phyloP scores from a whole-genome alignment of 2,329 filamentous ascomycete genomes.

The Parafenestella ontariensis region DNA sequence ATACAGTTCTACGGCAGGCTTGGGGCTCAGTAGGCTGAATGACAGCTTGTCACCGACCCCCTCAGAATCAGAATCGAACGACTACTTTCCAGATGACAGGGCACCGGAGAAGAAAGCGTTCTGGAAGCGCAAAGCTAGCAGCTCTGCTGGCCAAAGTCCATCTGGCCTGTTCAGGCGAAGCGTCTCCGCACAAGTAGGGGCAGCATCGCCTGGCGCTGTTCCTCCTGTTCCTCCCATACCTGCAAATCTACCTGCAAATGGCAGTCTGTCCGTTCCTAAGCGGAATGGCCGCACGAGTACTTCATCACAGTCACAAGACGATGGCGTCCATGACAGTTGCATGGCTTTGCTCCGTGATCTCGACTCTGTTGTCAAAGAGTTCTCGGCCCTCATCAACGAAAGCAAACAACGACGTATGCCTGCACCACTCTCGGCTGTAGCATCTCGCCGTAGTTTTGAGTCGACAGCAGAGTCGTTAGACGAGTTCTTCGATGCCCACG shows the following conservation, averaged over 20 bases:
- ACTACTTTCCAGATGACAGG: constrained; percentile 60
- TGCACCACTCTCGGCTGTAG: constrained; percentile 49
- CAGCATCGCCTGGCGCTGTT: constrained; percentile 51
- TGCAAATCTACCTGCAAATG: constrained; percentile 33
- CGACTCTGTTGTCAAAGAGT: constrained; percentile 82
- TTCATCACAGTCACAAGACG: constrained; percentile 59
- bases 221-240: constrained; percentile 47
- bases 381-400: constrained; percentile 76
- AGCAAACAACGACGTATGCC: constrained; percentile 77
- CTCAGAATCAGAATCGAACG: constrained; percentile 56
- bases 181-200: constrained; percentile 61
- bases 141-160: constrained; percentile 51
- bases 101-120: constrained; percentile 72
- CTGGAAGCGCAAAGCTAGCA: constrained; percentile 87
- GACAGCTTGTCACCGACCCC: constrained; percentile 49
- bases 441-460: constrained; percentile 74
- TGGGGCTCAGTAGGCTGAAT: constrained; percentile 37
- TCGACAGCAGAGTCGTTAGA: constrained; percentile 74
- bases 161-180: constrained; percentile 56
- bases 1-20: constrained; percentile 52
- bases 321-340: constrained; percentile 80
- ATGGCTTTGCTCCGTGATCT: constrained; percentile 83
- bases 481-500: constrained; percentile 92
- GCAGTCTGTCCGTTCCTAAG: constrained; percentile 48
- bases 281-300: constrained; percentile 29